Evolutionary conservation across 148 eudicot genomes (phyloP).

Genomic region (Fagopyrum esculentum): DNA sequence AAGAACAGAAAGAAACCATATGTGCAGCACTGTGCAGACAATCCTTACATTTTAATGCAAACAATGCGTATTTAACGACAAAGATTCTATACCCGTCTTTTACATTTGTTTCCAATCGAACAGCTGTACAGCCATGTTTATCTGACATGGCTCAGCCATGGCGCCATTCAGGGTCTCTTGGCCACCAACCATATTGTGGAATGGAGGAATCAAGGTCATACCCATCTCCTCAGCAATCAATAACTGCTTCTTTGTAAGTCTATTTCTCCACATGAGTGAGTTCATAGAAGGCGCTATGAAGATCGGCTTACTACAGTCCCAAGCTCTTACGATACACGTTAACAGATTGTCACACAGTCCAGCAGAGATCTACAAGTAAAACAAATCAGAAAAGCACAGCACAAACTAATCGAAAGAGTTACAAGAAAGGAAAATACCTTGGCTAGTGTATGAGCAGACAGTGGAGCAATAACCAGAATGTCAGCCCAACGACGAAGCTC

Average conservation of each 20-base stretch:
- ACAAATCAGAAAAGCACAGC: neutral
- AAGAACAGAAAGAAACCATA: neutral
- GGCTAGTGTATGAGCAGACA: conserved; percentile 86
- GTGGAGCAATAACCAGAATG: conserved; percentile 87
- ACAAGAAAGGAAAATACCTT: conserved; percentile 34
- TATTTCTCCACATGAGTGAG: conserved; percentile 88
- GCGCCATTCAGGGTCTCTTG: conserved; percentile 91
- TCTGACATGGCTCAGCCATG: conserved; percentile 89
- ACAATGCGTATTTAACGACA: neutral
- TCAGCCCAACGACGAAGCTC: conserved; percentile 93
- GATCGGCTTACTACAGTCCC: conserved; percentile 83
- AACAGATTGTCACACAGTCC: conserved; percentile 91
- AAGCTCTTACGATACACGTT: conserved; percentile 80
- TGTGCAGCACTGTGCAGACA: neutral
- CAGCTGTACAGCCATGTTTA: conserved; percentile 62
- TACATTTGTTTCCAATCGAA: conserved; percentile 15
- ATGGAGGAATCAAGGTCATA: conserved; percentile 72
- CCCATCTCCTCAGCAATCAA: conserved; percentile 70
- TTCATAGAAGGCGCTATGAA: conserved; percentile 98
- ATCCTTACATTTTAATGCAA: neutral
- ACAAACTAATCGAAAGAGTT: neutral
- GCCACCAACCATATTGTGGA: conserved; percentile 71
- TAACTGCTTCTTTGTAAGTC: conserved; percentile 80
- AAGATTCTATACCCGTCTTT: neutral
- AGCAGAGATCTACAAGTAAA: conserved; percentile 54